Evolutionary conservation across 345 rosid species (phyloP), one percentile per base, ranked within the genome.

Genomic region (Eucalyptus polyanthemos): DNA sequence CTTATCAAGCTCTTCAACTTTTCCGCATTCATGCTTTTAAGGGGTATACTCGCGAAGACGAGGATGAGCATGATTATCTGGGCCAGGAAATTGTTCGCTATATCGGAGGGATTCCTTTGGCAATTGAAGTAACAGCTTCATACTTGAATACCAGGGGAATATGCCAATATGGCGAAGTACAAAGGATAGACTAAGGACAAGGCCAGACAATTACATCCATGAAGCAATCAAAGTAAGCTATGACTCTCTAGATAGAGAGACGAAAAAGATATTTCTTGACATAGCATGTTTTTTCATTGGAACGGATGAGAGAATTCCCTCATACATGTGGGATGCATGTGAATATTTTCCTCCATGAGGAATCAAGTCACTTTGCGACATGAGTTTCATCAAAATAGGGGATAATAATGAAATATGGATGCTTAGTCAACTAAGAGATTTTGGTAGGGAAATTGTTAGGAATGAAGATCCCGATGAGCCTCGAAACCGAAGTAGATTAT

Each of bases 281-380:
- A 88, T 88, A 25, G 89, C 89, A 5, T 88, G 89, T 15, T 80
- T 88, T 51, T 80, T 80, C 67, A 80, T 80, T 6, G 89, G 89
- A 25, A 53, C 1, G 2, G 67, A 80, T 40, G 12, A 11, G 12
- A 40, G 50, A 72, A 72, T 60, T 5, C 65, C 89, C 31, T 8
- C 25, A 12, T 88, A 72, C 76, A 80, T 88, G 89, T 88, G 89
- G 89, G 1, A 6, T 16, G 87, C 40, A 34, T 88, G 40, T 34
- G 0, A 2, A 0, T 31, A 6, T 22, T 1, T 0, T 88, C 27
- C 51, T 5, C 1, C 17, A 15, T 5, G 69, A n/a, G n/a, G 50
- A 34, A 76, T 88, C n/a, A 15, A 9, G 15, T 3, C 0, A 0
- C 86, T 88, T 2, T 0, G 37, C 9, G 11, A 7, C 87, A 22